Conservation (phyloP, 257 asterid genomes). For the Coffea eugenioides region DNA sequence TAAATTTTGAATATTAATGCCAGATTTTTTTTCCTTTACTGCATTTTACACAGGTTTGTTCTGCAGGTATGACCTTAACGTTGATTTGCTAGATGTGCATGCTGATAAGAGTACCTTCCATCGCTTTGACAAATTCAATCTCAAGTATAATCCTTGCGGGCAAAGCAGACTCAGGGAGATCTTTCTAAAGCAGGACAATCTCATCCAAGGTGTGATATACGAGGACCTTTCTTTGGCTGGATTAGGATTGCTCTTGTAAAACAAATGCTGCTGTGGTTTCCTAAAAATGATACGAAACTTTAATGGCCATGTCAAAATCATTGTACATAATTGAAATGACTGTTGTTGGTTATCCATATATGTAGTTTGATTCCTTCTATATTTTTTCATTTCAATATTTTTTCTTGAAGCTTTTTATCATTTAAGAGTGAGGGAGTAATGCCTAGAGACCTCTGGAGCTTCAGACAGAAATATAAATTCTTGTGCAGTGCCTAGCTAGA, state of each 20-base stretch:
- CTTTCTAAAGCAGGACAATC: slow-evolving; percentile 90
- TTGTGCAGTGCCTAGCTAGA: background rate
- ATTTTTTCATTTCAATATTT: background rate
- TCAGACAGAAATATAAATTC: background rate
- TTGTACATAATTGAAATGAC: background rate
- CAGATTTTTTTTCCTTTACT: background rate
- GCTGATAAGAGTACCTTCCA: slow-evolving; percentile 97
- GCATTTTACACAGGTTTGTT: slow-evolving; percentile 9
- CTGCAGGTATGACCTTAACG: slow-evolving; percentile 87
- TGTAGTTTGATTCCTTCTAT: background rate
- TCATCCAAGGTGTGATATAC: slow-evolving; percentile 69
- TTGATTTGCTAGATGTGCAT: slow-evolving; percentile 87
- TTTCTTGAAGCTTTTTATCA: background rate
- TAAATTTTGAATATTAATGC: slow-evolving; percentile 9
- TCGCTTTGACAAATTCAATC: slow-evolving; percentile 94
- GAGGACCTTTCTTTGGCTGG: background rate
- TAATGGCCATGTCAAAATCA: background rate
- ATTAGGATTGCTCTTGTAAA: background rate
- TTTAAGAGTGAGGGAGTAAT: background rate
- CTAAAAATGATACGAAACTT: no score
- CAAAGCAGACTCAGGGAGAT: slow-evolving; percentile 93
- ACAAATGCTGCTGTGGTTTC: background rate
- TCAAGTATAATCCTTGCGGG: slow-evolving; percentile 94
- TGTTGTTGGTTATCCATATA: background rate
- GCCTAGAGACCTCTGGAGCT: background rate